A percentile compares a stretch with the other conserved stretches of the same genome.
Evolutionary conservation across 352 stramenopile species (phyloP).

Genomic region (Thalassiosira delicatula): DNA sequence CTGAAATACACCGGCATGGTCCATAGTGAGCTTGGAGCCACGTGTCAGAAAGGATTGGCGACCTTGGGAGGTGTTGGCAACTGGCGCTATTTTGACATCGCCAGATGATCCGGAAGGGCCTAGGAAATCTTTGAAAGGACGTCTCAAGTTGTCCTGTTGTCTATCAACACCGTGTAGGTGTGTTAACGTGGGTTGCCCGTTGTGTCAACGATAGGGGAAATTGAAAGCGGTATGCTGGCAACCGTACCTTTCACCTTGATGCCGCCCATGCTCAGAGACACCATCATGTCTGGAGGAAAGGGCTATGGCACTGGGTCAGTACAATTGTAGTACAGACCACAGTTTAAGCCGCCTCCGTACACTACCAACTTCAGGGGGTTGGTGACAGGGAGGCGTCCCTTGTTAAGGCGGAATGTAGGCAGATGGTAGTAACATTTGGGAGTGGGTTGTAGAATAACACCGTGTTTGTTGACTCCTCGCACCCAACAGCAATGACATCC

Average conservation of each 20-base stretch:
- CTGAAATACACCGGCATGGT: not conserved
- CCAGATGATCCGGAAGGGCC: not conserved
- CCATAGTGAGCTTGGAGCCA: not conserved
- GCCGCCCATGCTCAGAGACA: not conserved
- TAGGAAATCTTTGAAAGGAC: not conserved
- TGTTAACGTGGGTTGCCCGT: not conserved
- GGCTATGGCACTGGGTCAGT: slow-evolving; percentile 7
- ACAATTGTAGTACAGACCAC: not conserved
- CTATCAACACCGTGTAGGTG: too few species aligned
- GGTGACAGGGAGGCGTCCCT: not conserved
- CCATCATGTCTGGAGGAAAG: slow-evolving; percentile 6
- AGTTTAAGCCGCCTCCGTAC: slow-evolving; percentile 16
- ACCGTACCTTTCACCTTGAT: not conserved
- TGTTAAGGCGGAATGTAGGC: slow-evolving; percentile 1
- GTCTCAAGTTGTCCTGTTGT: not conserved
- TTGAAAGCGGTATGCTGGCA: not conserved
- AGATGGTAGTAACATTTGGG: slow-evolving; percentile 18
- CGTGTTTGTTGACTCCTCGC: not conserved
- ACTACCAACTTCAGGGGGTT: not conserved
- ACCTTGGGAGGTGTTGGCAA: not conserved
- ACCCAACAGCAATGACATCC: slow-evolving; percentile 1
- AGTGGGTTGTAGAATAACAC: slow-evolving; percentile 34
- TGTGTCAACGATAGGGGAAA: not conserved
- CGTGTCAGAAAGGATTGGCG: not conserved
- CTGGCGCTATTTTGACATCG: too few species aligned